Conservation (phyloP, 1,284 basidiomycete genomes). For the Ganoderma sp. region DNA sequence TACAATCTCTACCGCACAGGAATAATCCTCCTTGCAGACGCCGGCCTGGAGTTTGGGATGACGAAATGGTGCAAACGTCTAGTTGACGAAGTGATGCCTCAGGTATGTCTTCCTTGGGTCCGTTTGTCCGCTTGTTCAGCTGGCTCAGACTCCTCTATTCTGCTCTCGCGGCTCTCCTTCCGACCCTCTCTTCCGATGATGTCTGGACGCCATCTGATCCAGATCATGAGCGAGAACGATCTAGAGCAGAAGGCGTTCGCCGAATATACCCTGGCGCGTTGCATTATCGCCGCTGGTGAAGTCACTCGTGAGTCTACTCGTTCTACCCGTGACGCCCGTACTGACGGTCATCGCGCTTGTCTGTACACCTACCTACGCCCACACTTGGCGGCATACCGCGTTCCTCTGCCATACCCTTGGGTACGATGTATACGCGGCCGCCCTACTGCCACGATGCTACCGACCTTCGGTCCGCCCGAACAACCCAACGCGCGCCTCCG, state of each 20-base stretch:
- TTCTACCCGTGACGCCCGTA: background rate
- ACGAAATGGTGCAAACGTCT: slow-evolving; percentile 65
- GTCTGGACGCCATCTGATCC: slow-evolving; percentile 3
- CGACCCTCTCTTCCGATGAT: background rate
- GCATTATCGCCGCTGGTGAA: slow-evolving; percentile 58
- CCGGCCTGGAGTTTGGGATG: slow-evolving; percentile 78
- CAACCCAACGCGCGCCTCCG: background rate
- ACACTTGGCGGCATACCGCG: background rate
- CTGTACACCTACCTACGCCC: background rate
- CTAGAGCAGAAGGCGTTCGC: slow-evolving; percentile 77
- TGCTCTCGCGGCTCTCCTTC: background rate
- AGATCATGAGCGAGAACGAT: slow-evolving; percentile 76
- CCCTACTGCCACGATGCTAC: background rate
- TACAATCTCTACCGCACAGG: slow-evolving; percentile 69
- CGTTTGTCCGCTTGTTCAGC: background rate
- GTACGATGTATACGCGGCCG: background rate
- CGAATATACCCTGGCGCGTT: slow-evolving; percentile 73
- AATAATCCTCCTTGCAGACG: slow-evolving; percentile 73
- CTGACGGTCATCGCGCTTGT: background rate
- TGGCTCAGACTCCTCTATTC: background rate
- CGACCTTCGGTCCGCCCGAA: background rate
- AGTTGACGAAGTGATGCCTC: slow-evolving; percentile 79
- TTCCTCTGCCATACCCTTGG: background rate
- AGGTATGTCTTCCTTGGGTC: slow-evolving; percentile 50
- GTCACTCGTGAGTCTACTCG: slow-evolving; percentile 29